Evolutionary conservation across 441 rosid species (phyloP).

Genomic region (Corymbia citriodora): DNA sequence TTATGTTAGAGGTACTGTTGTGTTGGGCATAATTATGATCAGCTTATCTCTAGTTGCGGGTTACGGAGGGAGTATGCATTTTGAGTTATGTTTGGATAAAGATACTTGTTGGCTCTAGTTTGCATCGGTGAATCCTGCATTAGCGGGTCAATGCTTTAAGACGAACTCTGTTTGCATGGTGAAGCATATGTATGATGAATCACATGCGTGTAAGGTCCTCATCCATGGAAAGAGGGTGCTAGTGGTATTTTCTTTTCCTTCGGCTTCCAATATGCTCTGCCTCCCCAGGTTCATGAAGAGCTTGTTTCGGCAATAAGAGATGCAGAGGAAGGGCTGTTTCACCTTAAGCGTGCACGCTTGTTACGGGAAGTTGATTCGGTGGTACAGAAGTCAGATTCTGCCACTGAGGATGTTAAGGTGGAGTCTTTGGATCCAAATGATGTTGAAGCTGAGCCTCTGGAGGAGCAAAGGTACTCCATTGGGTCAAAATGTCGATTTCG

Average conservation of each 20-base stretch:
- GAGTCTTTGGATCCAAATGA: conserved; percentile 41
- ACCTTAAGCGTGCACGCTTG: conserved; percentile 70
- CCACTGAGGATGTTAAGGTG: conserved; percentile 29
- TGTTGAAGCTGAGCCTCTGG: conserved; percentile 40
- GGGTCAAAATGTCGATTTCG: conserved; percentile 80
- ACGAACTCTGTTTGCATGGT: not conserved
- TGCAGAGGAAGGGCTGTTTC: conserved; percentile 80
- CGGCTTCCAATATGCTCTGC: not conserved
- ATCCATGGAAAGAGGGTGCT: not conserved
- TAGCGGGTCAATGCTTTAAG: not conserved
- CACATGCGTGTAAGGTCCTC: not conserved
- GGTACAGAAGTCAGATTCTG: conserved; percentile 16
- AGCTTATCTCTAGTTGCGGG: not conserved
- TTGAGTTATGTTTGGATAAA: not conserved
- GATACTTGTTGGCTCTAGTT: not conserved
- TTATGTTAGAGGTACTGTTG: not conserved
- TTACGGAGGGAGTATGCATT: not conserved
- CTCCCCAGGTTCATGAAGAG: conserved; percentile 64
- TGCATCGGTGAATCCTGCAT: not conserved
- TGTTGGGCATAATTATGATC: not conserved
- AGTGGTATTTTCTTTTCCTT: not conserved
- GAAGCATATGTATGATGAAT: not conserved
- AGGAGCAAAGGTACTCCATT: conserved; percentile 36
- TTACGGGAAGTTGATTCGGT: conserved; percentile 63
- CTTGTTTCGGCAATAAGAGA: conserved; percentile 61